Evolutionary conservation across 257 asterid genomes (phyloP).

Genomic region (Cinchona pubescens): DNA sequence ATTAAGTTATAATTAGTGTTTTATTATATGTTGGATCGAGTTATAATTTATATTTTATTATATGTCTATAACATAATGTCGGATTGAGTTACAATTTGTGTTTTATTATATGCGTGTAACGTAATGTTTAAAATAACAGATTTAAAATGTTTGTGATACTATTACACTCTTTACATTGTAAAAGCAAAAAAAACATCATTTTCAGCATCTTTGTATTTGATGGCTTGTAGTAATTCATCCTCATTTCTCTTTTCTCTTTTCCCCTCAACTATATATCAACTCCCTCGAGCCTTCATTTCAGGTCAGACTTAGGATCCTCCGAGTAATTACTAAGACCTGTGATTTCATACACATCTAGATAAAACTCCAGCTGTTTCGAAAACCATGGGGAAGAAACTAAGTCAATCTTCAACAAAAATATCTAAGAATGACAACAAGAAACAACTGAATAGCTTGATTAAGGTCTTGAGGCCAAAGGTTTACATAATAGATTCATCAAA

Average conservation of each 20-base stretch:
- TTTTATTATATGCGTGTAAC: no score
- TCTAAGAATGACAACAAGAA: conserved; percentile 40
- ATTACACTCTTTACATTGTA: no score
- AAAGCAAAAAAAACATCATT: conserved; percentile 30
- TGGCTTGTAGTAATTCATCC: conserved; percentile 3
- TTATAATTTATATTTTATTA: no score
- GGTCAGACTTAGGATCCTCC: background rate
- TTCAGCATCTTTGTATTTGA: conserved; percentile 34
- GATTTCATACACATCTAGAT: no score
- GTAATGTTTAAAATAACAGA: no score
- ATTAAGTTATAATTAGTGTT: no score
- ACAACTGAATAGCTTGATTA: conserved; percentile 31
- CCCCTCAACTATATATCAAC: conserved; percentile 19
- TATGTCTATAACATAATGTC: no score
- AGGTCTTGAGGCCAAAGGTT: conserved; percentile 42
- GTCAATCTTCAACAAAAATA: conserved; percentile 29
- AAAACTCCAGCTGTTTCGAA: background rate
- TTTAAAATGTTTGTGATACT: no score
- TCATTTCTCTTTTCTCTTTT: background rate
- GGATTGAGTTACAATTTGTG: no score
- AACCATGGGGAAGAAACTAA: conserved; percentile 41
- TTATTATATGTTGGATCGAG: no score
- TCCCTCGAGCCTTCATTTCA: conserved; percentile 10
- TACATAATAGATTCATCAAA: conserved; percentile 41
- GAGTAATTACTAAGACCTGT: no score